A percentile compares a stretch with the other conserved stretches of the same genome.
These are phyloP conservation scores for Phytophthora sansomeana DNA, from an alignment of 352 stramenopile genomes.

Conservation along the genomic window DNA sequence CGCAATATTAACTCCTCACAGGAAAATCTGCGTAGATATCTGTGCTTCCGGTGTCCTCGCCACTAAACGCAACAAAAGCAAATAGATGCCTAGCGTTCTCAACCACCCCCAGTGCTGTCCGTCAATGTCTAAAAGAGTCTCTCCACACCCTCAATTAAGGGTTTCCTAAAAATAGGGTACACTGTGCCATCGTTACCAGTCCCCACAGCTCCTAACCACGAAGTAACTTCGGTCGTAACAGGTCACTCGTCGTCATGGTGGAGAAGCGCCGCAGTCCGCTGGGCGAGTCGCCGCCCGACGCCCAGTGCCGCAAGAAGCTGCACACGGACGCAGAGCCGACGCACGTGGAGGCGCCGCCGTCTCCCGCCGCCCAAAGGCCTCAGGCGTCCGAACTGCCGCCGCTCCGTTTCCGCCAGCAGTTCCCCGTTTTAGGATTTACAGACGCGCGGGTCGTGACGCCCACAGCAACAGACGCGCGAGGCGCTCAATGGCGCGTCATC, in stretches of 20 bases:
- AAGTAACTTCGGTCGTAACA: background rate
- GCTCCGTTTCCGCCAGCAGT: slow-evolving; percentile 44
- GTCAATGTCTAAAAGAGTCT: too few relatives aligned
- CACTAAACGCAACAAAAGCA: too few relatives aligned
- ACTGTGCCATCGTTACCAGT: background rate
- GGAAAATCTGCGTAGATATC: too few relatives aligned
- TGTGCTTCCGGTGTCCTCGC: too few relatives aligned
- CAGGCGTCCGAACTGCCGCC: slow-evolving; percentile 5
- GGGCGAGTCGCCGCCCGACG: slow-evolving; percentile 27
- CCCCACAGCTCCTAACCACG: slow-evolving; percentile 30
- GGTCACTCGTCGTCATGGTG: slow-evolving; percentile 40
- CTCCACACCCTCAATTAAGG: background rate
- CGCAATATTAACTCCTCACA: too few relatives aligned
- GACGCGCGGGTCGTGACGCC: slow-evolving; percentile 44
- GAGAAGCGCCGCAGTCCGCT: slow-evolving; percentile 58
- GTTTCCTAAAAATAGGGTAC: background rate
- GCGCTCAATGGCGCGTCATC: slow-evolving; percentile 63
- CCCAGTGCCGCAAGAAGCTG: slow-evolving; percentile 43
- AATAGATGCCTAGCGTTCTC: too few relatives aligned
- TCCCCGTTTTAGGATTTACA: slow-evolving; percentile 54
- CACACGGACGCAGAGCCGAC: slow-evolving; percentile 21
- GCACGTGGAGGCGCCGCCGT: slow-evolving; percentile 10
- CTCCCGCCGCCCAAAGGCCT: background rate
- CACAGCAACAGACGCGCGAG: slow-evolving; percentile 43
- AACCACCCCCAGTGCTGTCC: too few relatives aligned